Evolutionary conservation across 768 basidiomycete species (phyloP), one percentile per base, ranked within the genome.

Genomic region (Tephrocybe sp.): DNA sequence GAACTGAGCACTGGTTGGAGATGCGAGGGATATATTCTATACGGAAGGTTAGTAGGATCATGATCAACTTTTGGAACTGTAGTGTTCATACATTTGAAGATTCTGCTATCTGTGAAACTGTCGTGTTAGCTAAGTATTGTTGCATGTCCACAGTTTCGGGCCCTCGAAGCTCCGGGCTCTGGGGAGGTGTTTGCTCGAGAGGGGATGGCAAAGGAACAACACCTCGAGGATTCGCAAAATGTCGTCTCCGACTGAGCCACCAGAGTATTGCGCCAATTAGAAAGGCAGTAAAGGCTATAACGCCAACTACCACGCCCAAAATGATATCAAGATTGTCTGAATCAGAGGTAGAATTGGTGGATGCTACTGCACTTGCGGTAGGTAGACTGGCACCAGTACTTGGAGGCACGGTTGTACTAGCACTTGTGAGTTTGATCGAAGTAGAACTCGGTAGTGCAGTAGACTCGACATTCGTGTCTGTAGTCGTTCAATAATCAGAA

Each of bases 301-400:
- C 75, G 14, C 74, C 76, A 7, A 78, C 67, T 20, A 73, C 66
- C n/a, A 77, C 76, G 31, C 78, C 80, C 2, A 74, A 72, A 16
- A 82, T 68, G 8, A 62, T 61, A 58, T 72, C 68, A 49, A 30
- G 23, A 17, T 50, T 39, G 16, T 62, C 42, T 20, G 56, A 50
- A n/a, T 51, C 16, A 33, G 54, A 56, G 10, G 58, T 43, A 16
- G 63, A 53, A 12, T 66, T 16, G 14, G 41, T 38, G 0, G 59
- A 20, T 5, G 51, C 44, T 39, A 54, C 49, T 9, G 65, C 26
- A 38, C 57, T 0, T 2, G 43, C 0, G 14, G 46, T 22, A 35
- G 38, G 11, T 31, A 33, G 11, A 19, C 10, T 23, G 5, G 43
- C 42, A 17, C 43, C 54, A n/a, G 40, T 52, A 38, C 20, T 45